Conservation (phyloP, 2,329 filamentous ascomycete species). For the Talaromyces amestolkiae region DNA sequence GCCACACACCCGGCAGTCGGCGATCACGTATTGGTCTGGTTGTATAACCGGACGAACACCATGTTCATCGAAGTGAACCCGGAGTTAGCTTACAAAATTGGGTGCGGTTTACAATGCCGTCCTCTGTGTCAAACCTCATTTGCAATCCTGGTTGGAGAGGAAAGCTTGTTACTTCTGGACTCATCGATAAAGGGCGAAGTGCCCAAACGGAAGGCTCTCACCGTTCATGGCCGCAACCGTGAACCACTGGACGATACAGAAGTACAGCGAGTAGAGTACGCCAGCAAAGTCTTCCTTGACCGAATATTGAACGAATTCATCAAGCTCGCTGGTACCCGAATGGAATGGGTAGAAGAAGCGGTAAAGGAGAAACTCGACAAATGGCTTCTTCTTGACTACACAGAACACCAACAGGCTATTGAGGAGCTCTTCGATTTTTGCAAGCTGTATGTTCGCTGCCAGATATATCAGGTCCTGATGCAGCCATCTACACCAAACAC, state of each 20-base stretch:
- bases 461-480: slow-evolving; percentile 28
- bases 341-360: slow-evolving; percentile 40
- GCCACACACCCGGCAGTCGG: slow-evolving; percentile 32
- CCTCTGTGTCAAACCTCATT: slow-evolving; percentile 50
- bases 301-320: slow-evolving; percentile 42
- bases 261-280: slow-evolving; percentile 58
- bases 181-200: slow-evolving; percentile 2
- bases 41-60: slow-evolving; percentile 53
- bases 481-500: background rate
- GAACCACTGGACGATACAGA: slow-evolving; percentile 55
- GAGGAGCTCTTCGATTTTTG: slow-evolving; percentile 25
- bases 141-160: slow-evolving; percentile 61
- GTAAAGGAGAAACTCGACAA: slow-evolving; percentile 31
- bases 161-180: slow-evolving; percentile 49
- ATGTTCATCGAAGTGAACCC: slow-evolving; percentile 63
- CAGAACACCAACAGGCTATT: slow-evolving; percentile 22
- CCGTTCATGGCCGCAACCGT: slow-evolving; percentile 49
- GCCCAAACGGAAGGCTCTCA: slow-evolving; percentile 21
- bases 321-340: slow-evolving; percentile 33
- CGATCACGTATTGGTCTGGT: slow-evolving; percentile 58
- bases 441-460: slow-evolving; percentile 34
- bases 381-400: slow-evolving; percentile 9
- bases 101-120: slow-evolving; percentile 38
- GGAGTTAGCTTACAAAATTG: slow-evolving; percentile 60
- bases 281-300: slow-evolving; percentile 53